Base-by-base conservation (phyloP, 257 asterid species). In the Solanum commersonii region DNA sequence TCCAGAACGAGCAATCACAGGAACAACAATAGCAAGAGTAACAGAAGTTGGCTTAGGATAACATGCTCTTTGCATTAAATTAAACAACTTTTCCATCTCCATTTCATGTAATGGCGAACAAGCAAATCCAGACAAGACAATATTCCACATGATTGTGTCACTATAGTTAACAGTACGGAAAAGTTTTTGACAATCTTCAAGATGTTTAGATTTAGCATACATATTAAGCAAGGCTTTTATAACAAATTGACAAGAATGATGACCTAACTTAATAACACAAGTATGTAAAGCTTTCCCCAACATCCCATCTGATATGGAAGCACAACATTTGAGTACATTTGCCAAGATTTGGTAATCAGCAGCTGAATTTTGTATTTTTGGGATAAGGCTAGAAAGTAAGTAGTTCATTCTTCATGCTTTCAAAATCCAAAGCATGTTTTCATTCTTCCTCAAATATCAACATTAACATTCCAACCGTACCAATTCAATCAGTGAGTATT, bases 81-180 rank as follows among this genome's bases (percentile, higher is more conserved):
- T 89, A 77, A 95, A 95, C 90, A 93, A 37, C 56, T 87, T 88
- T 91, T 89, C 78, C 83, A 90, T 96, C 91, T 90, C 90, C 73
- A 33, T 65, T 90, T 93, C 95, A 84, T 93, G 94, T 79, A 85
- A 85, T 34, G 91, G 89, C 7, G 95, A 91, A 85, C 92, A 89
- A 6, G 95, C 88, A 90, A 94, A 93, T 33, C 98, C 98, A 42
- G 98, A 93, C 84, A 96, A 90, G 38, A 94, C 88, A 88, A 95
- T 96, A 91, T 96, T 96, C 98, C 98, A 96, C 79, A 77, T 89
- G 84, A 96, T 98, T 7, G 92, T 92, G 90, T 96, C 98, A 14
- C 74, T 89, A 84, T 22, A 83, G 34, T 87, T 81, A 22, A 89
- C 84, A 87, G 90, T 95, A 87, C 82, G 89, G 74, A 96, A 93